Conservation (phyloP, 352 stramenopile species). For the Globisporangium echinulatum region DNA sequence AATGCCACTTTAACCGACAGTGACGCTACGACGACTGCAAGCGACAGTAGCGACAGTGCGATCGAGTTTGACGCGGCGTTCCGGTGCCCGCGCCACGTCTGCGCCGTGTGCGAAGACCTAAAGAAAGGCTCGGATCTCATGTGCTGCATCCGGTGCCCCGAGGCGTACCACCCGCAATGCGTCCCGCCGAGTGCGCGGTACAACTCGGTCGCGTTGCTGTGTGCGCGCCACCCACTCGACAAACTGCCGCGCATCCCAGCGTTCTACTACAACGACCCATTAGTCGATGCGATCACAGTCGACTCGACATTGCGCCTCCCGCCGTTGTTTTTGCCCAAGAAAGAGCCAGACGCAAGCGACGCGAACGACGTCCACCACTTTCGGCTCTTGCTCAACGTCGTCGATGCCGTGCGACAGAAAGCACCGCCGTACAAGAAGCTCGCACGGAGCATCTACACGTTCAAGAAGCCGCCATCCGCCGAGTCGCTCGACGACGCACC, state of each 20-base stretch:
- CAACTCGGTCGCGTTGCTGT: constrained; percentile 90
- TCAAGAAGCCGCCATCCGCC: constrained; percentile 61
- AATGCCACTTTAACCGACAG: too few species aligned
- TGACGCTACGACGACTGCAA: background rate
- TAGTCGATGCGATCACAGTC: constrained; percentile 62
- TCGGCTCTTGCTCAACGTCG: constrained; percentile 50
- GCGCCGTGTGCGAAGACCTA: constrained; percentile 69
- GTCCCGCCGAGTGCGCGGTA: constrained; percentile 88
- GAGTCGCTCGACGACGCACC: constrained; percentile 66
- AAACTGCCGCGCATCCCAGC: constrained; percentile 73
- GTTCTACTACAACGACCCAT: constrained; percentile 59
- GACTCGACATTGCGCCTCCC: constrained; percentile 73
- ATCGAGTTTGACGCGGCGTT: constrained; percentile 62
- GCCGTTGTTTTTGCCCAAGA: constrained; percentile 73
- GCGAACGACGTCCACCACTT: constrained; percentile 72
- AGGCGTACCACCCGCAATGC: constrained; percentile 90
- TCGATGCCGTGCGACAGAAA: constrained; percentile 71
- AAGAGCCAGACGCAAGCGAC: constrained; percentile 41
- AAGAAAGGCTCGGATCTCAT: constrained; percentile 79
- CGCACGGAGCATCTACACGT: constrained; percentile 78
- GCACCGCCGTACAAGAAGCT: constrained; percentile 75
- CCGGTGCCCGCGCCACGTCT: constrained; percentile 87
- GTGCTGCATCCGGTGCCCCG: constrained; percentile 89
- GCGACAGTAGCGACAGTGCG: constrained; percentile 11
- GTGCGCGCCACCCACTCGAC: constrained; percentile 79